These are phyloP conservation scores for Gossypium ekmanianum DNA, from an alignment of 345 rosid species.

Conservation along the genomic window DNA sequence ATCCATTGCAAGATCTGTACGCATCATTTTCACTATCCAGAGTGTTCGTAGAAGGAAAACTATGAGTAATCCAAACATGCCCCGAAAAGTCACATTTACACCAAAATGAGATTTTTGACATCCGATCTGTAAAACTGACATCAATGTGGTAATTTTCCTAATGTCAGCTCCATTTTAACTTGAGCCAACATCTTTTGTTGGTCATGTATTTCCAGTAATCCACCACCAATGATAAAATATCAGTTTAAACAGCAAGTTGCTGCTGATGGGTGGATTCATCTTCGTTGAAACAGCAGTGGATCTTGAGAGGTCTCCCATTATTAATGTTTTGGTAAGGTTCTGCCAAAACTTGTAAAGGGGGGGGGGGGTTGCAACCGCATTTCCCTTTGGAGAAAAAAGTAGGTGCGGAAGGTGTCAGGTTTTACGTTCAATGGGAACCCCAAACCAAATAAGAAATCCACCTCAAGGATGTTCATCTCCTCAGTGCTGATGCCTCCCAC, in stretches of 20 bases:
- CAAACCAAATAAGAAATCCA: slow-evolving; percentile 65
- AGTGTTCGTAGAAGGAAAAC: neutral
- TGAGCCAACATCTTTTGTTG: no score
- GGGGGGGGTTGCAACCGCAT: slow-evolving; percentile 30
- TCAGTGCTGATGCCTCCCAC: slow-evolving; percentile 66
- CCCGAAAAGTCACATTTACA: neutral
- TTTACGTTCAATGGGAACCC: slow-evolving; percentile 64
- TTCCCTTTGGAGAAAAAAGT: slow-evolving; percentile 50
- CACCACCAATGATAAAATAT: no score
- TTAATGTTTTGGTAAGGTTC: neutral
- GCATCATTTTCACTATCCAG: no score
- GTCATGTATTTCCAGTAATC: no score
- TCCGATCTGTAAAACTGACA: no score
- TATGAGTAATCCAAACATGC: neutral
- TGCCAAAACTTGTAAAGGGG: slow-evolving; percentile 13
- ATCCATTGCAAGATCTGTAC: neutral
- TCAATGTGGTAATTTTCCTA: no score
- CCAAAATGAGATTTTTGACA: no score
- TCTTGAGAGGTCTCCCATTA: slow-evolving; percentile 15
- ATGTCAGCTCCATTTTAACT: no score
- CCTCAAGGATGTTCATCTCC: slow-evolving; percentile 72
- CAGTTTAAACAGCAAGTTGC: slow-evolving; percentile 35
- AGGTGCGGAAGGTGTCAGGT: slow-evolving; percentile 44
- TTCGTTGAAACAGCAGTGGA: slow-evolving; percentile 34
- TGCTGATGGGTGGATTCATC: slow-evolving; percentile 44